A percentile compares a stretch with the other conserved stretches of the same genome.
phyloP scores from a whole-genome alignment of 176 grass and related monocot genomes.

The Aegilops speltoides region DNA sequence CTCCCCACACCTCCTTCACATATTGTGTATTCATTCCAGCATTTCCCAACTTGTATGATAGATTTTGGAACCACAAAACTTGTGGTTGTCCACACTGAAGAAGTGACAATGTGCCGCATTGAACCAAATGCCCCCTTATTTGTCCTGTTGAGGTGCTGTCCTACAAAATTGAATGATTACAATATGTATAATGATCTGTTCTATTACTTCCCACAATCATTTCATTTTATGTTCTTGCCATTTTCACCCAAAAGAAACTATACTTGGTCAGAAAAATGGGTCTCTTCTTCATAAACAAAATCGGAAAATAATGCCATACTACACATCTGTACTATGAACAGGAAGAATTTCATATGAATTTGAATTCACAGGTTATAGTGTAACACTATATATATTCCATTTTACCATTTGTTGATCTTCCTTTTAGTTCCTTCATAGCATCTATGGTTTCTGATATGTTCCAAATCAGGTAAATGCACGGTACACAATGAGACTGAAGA shows the following conservation, averaged over 20 bases:
- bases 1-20: not conserved
- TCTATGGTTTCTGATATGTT: conserved; percentile 22
- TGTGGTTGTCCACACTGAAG: not conserved
- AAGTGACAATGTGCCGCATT: not conserved
- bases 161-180: not conserved
- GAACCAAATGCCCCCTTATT: not conserved
- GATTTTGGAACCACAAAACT: not conserved
- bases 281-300: not conserved
- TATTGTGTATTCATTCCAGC: not conserved
- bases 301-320: not conserved
- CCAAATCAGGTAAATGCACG: conserved; percentile 66
- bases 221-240: not conserved
- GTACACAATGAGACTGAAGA: conserved; percentile 66
- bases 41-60: not conserved
- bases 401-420: not conserved
- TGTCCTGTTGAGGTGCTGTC: not conserved
- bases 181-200: not conserved
- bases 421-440: not conserved
- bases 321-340: not conserved
- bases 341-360: not conserved
- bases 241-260: not conserved
- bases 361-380: not conserved
- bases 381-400: not conserved
- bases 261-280: not conserved
- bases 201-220: not conserved